Evolutionary conservation across 345 rosid species (phyloP).

Genomic region (Citrus trifoliata): DNA sequence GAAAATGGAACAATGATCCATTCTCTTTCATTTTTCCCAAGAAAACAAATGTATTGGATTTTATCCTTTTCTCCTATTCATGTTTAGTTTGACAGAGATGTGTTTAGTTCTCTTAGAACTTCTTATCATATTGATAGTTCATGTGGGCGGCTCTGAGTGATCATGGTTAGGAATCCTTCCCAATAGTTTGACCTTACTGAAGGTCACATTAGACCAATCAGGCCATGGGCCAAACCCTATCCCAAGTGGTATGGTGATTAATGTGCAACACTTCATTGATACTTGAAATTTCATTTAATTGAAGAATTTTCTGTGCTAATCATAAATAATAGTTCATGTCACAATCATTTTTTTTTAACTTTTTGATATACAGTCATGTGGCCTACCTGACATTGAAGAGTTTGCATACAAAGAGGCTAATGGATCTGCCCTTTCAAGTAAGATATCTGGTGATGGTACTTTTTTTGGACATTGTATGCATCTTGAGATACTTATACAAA

Average conservation of each 20-base stretch:
- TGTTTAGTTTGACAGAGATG: not conserved
- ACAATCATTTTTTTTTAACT: not conserved
- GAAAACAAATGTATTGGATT: not conserved
- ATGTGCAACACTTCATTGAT: not conserved
- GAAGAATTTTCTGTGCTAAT: not conserved
- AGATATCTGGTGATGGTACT: constrained; percentile 13
- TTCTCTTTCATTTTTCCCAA: not conserved
- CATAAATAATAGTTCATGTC: not conserved
- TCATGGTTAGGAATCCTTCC: not conserved
- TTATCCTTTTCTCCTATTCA: not conserved
- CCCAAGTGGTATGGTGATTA: not conserved
- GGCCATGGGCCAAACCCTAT: too few species aligned
- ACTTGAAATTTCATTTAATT: not conserved
- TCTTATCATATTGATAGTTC: not conserved
- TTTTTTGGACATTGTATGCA: not conserved
- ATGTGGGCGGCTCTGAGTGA: too few species aligned
- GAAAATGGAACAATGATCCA: not conserved
- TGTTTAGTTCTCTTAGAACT: not conserved
- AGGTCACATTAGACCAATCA: not conserved
- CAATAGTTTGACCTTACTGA: too few species aligned
- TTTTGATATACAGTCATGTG: constrained; percentile 31
- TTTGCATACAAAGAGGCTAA: constrained; percentile 47
- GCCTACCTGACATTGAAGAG: constrained; percentile 74
- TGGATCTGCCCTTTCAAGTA: constrained; percentile 34
- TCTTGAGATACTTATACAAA: not conserved